Evolutionary conservation across 2,329 filamentous ascomycete species (phyloP).

Genomic region (Aspergillus latus): DNA sequence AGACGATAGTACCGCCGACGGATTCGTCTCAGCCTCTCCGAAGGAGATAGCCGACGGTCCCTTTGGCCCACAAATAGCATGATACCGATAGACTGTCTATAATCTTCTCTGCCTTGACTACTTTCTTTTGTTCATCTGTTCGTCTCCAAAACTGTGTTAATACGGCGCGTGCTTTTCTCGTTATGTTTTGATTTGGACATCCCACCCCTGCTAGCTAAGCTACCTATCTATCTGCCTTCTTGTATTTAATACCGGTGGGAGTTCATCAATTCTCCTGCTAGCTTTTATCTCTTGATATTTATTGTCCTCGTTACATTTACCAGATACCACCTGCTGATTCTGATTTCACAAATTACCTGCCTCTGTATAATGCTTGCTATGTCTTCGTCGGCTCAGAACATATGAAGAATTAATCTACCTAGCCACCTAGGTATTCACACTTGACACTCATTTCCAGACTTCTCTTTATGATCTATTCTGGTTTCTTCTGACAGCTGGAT

Average conservation of each 20-base stretch:
- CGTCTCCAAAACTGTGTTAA: slow-evolving; percentile 10
- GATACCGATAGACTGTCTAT: slow-evolving; percentile 22
- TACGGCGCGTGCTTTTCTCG: neutral
- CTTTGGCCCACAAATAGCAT: slow-evolving; percentile 33
- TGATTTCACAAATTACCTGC: neutral
- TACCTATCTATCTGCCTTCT: neutral
- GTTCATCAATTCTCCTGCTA: neutral
- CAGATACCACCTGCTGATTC: slow-evolving; percentile 22
- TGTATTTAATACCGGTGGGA: slow-evolving; percentile 12
- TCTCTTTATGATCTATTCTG: slow-evolving; percentile 3
- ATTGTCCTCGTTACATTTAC: slow-evolving; percentile 6
- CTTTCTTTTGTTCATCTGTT: slow-evolving; percentile 9
- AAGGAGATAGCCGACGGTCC: slow-evolving; percentile 30
- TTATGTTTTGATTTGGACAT: neutral
- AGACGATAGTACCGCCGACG: slow-evolving; percentile 50
- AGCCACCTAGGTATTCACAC: neutral
- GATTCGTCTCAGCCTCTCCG: slow-evolving; percentile 37
- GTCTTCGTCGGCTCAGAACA: neutral
- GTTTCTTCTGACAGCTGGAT: neutral
- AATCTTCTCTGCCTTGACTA: neutral
- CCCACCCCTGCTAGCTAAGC: neutral
- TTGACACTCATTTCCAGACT: slow-evolving; percentile 8
- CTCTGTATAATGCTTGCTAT: slow-evolving; percentile 17
- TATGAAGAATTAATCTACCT: slow-evolving; percentile 8
- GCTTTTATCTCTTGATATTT: neutral